Evolutionary conservation across 1,284 basidiomycete genomes (phyloP).

Genomic region (Bjerkandera adusta): DNA sequence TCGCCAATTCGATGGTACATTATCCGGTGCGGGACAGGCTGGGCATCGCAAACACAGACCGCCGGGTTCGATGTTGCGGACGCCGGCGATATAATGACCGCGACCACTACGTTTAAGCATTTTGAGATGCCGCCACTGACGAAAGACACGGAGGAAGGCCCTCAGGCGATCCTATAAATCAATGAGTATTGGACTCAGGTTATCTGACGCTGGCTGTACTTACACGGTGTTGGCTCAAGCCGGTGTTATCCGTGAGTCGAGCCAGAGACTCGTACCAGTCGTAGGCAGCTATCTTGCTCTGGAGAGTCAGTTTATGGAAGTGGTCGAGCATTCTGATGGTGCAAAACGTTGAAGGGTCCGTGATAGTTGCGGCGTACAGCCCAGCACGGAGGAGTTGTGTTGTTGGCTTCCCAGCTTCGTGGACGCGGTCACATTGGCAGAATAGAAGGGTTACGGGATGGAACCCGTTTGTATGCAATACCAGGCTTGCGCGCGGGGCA

Average conservation of each 20-base stretch:
- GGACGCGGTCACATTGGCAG: constrained; percentile 3
- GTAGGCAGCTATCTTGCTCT: constrained; percentile 11
- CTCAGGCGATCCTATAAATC: constrained; percentile 15
- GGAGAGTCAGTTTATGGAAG: constrained; percentile 11
- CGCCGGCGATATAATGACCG: constrained; percentile 8
- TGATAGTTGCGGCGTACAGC: constrained; percentile 4
- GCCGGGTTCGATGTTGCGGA: constrained; percentile 1
- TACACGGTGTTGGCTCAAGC: not conserved
- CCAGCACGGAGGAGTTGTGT: constrained; percentile 2
- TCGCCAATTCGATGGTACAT: constrained; percentile 7
- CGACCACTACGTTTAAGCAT: constrained; percentile 11
- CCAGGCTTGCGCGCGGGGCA: constrained; percentile 1
- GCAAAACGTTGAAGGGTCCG: constrained; percentile 3
- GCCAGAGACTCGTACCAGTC: constrained; percentile 10
- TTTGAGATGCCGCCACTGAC: constrained; percentile 11
- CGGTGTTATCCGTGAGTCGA: constrained; percentile 3
- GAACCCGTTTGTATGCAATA: constrained; percentile 12
- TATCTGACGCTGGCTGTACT: not conserved
- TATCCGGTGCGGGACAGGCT: constrained; percentile 7
- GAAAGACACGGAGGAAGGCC: constrained; percentile 5
- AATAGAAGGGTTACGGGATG: constrained; percentile 4
- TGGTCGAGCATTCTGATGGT: constrained; percentile 6
- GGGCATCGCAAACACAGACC: constrained; percentile 2
- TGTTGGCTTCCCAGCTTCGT: not conserved
- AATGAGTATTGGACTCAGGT: too few relatives aligned